A percentile compares a stretch with the other conserved stretches of the same genome.
These are phyloP conservation scores for Phlebiopsis gigantea DNA, from an alignment of 768 basidiomycete genomes.

Conservation along the genomic window DNA sequence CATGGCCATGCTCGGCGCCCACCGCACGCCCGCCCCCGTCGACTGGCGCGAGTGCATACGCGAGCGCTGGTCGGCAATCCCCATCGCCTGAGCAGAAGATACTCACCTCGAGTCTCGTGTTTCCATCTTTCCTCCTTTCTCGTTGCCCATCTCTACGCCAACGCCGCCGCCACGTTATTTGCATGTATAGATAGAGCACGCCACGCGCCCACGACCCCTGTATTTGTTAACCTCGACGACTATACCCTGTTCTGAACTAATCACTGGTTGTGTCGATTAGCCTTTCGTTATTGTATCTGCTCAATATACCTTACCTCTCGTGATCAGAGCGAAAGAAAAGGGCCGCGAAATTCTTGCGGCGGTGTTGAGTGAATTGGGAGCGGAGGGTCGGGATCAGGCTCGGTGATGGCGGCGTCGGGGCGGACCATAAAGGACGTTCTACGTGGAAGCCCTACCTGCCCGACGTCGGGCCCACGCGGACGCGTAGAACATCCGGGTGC, in stretches of 20 bases:
- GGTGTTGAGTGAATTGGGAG: not conserved
- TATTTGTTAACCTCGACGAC: not conserved
- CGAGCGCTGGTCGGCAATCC: conserved; percentile 15
- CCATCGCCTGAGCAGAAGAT: not conserved
- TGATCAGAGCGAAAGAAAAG: not conserved
- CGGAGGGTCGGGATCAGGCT: not conserved
- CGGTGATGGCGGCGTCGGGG: not conserved
- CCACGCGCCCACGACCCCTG: not conserved
- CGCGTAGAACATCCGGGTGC: not conserved
- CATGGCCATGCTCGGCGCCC: conserved; percentile 7
- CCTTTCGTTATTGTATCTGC: not conserved
- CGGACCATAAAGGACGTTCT: not conserved
- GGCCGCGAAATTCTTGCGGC: not conserved
- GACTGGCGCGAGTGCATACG: conserved; percentile 25
- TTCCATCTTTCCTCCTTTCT: not conserved
- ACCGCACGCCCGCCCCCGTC: conserved; percentile 9
- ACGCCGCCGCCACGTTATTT: not conserved
- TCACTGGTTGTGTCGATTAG: not conserved
- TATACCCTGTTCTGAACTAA: not conserved
- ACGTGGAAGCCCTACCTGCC: not conserved
- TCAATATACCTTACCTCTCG: not conserved
- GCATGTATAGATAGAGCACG: not conserved
- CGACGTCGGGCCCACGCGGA: not conserved
- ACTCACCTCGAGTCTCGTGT: not conserved
- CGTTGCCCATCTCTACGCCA: not conserved